Conservation (phyloP, 495 filamentous ascomycete species). For the Jackrogersella multiformis region DNA sequence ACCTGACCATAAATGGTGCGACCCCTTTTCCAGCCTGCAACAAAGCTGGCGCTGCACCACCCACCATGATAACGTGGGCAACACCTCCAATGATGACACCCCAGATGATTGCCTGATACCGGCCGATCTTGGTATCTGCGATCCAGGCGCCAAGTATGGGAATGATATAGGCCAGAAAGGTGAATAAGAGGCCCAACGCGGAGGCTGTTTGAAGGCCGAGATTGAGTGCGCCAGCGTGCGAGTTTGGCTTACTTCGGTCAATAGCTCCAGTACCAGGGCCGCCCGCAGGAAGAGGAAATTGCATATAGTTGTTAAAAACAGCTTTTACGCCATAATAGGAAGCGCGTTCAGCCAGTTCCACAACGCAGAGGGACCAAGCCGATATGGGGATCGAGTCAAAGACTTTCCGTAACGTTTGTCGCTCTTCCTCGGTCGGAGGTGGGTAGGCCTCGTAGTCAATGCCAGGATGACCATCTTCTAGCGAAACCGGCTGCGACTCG, state of each 20-base stretch:
- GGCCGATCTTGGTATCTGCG: slow-evolving; percentile 61
- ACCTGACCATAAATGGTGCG: slow-evolving; percentile 54
- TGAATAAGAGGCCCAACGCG: slow-evolving; percentile 60
- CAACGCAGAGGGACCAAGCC: slow-evolving; percentile 57
- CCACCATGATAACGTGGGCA: slow-evolving; percentile 65
- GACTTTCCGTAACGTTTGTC: slow-evolving; percentile 57
- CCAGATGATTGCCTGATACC: slow-evolving; percentile 62
- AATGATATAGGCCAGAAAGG: slow-evolving; percentile 62
- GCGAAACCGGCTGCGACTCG: slow-evolving; percentile 18
- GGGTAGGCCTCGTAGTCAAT: slow-evolving; percentile 34
- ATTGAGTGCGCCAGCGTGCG: slow-evolving; percentile 45
- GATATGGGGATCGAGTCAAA: slow-evolving; percentile 53
- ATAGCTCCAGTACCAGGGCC: slow-evolving; percentile 64
- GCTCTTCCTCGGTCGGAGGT: slow-evolving; percentile 60
- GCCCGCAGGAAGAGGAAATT: slow-evolving; percentile 58
- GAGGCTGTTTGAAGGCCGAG: slow-evolving; percentile 62
- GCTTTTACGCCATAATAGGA: slow-evolving; percentile 60
- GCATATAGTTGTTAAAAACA: slow-evolving; percentile 61
- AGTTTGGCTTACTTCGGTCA: slow-evolving; percentile 37
- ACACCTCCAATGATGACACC: slow-evolving; percentile 64
- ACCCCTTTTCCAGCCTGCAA: slow-evolving; percentile 60
- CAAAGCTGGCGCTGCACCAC: slow-evolving; percentile 62
- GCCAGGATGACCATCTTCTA: slow-evolving; percentile 4
- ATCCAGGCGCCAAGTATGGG: slow-evolving; percentile 62
- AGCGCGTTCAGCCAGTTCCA: slow-evolving; percentile 60